phyloP scores from a whole-genome alignment of 2,329 filamentous ascomycete genomes.

The Daldinia sp. region DNA sequence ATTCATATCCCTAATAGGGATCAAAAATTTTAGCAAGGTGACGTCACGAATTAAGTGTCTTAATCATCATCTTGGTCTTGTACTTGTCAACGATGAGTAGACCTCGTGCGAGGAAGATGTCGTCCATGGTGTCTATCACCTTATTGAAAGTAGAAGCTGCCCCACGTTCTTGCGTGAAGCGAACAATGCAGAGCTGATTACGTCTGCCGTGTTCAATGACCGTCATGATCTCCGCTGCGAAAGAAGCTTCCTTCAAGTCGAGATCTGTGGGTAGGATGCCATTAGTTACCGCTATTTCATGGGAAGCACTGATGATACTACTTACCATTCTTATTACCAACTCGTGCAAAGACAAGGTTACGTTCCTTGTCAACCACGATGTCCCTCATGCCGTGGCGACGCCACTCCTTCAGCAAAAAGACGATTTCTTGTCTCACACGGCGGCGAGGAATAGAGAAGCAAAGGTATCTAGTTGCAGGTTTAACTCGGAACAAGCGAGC shows the following conservation, averaged over 20 bases:
- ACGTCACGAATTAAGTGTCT: conserved; percentile 68
- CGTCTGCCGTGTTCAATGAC: conserved; percentile 87
- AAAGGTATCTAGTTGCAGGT: conserved; percentile 80
- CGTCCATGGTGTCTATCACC: conserved; percentile 81
- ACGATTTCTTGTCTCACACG: conserved; percentile 82
- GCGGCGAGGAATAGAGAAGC: conserved; percentile 78
- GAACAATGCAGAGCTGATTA: conserved; percentile 80
- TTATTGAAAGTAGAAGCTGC: conserved; percentile 89
- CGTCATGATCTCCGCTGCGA: conserved; percentile 88
- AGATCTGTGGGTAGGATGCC: conserved; percentile 66
- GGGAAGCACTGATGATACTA: conserved; percentile 20
- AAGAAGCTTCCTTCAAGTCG: conserved; percentile 86
- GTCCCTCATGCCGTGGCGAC: conserved; percentile 82
- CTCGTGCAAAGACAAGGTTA: conserved; percentile 82
- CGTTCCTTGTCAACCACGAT: conserved; percentile 82
- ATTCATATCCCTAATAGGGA: conserved; percentile 13
- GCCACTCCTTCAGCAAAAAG: conserved; percentile 82
- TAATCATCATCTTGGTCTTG: conserved; percentile 79
- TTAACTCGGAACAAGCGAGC: conserved; percentile 90
- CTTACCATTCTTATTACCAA: conserved; percentile 84
- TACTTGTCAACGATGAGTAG: conserved; percentile 76
- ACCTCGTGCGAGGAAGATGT: conserved; percentile 72
- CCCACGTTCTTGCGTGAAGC: conserved; percentile 91
- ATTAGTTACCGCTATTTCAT: conserved; percentile 28
- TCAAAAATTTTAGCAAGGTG: not conserved